Percentiles rank a stretch among this genome's conserved stretches.
phyloP scores from a whole-genome alignment of 257 asterid genomes.

The Orobanche coerulescens region DNA sequence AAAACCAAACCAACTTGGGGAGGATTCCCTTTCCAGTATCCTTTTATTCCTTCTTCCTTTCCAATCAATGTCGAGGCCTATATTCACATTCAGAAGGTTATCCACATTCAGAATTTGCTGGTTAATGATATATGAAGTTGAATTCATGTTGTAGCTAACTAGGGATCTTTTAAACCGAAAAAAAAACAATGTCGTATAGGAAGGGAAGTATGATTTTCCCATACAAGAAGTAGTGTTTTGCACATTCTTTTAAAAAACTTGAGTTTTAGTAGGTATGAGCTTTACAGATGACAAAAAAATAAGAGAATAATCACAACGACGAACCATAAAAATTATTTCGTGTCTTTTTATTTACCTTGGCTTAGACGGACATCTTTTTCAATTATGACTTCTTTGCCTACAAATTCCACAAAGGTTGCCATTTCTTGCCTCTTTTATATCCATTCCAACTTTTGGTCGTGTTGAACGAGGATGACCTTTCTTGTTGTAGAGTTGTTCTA shows the following conservation, averaged over 20 bases:
- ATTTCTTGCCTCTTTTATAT: no score
- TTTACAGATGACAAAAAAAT: not conserved
- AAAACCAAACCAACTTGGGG: slow-evolving; percentile 66
- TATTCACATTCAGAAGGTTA: slow-evolving; percentile 17
- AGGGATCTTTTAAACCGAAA: no score
- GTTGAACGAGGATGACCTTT: no score
- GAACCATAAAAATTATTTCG: no score
- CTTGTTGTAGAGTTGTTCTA: no score
- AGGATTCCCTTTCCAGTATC: slow-evolving; percentile 87
- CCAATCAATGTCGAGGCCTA: slow-evolving; percentile 61
- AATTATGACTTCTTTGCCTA: no score
- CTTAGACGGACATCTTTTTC: no score
- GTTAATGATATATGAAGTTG: not conserved
- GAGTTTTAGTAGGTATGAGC: not conserved
- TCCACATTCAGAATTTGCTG: not conserved
- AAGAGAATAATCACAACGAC: no score
- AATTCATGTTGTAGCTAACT: slow-evolving; percentile 1
- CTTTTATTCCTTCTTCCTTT: slow-evolving; percentile 74
- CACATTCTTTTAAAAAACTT: slow-evolving; percentile 2
- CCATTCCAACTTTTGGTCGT: no score
- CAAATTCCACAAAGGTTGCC: no score
- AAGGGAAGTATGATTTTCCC: not conserved
- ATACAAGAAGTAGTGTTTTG: not conserved
- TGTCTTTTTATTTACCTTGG: no score
- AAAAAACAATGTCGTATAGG: not conserved